These are phyloP conservation scores for Gastrolobium bilobum DNA, from an alignment of 306 rosid genomes.

Conservation along the genomic window DNA sequence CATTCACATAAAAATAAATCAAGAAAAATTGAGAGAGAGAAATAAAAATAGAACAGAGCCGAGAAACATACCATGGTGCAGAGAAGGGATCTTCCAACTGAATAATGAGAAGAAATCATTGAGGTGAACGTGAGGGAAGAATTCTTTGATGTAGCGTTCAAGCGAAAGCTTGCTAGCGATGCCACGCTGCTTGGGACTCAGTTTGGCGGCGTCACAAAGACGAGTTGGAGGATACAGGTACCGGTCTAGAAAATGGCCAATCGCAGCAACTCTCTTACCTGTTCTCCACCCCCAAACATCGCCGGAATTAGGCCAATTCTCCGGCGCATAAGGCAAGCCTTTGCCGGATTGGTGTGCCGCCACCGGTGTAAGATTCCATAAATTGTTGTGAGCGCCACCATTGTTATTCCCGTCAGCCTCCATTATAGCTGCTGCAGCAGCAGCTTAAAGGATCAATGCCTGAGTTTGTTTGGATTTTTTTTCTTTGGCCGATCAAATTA, in stretches of 20 bases:
- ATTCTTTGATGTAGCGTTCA: conserved; percentile 58
- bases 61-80: conserved; percentile 56
- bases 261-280: conserved; percentile 63
- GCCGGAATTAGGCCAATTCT: conserved; percentile 77
- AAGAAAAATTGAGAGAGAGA: neutral
- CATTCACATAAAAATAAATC: neutral
- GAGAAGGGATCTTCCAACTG: conserved; percentile 78
- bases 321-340: conserved; percentile 85
- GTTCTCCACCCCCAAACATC: conserved; percentile 80
- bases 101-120: conserved; percentile 68
- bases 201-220: conserved; percentile 14
- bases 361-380: conserved; percentile 50
- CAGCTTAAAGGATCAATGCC: neutral
- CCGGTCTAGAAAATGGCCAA: conserved; percentile 71
- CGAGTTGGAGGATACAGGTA: conserved; percentile 72
- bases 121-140: conserved; percentile 55
- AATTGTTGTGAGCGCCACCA: conserved; percentile 37
- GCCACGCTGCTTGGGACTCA: conserved; percentile 28
- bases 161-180: conserved; percentile 76
- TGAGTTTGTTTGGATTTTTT: neutral
- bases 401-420: conserved; percentile 49
- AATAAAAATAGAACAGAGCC: neutral
- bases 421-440: conserved; percentile 38
- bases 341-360: conserved; percentile 61
- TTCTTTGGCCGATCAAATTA: neutral